Conservation (phyloP, 148 eudicot species). For the Chenopodium quinoa region DNA sequence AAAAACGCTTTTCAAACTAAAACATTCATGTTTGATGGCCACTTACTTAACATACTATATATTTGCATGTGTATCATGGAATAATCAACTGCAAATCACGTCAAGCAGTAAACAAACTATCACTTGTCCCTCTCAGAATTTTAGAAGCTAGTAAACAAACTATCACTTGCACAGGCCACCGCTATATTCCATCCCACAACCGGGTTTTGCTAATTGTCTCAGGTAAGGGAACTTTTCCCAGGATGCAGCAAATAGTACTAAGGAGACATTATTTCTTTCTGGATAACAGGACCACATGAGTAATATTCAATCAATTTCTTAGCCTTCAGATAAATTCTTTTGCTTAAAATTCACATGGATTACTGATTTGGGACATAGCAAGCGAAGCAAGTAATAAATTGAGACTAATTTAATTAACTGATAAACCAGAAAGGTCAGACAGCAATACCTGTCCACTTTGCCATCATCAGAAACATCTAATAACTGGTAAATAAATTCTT, state of each 20-base stretch:
- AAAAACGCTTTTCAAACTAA: neutral
- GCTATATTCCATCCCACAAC: neutral
- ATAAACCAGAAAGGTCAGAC: neutral
- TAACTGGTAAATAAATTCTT: slow-evolving; percentile 68
- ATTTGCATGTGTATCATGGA: too few relatives aligned
- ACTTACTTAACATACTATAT: neutral
- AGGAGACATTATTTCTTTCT: neutral
- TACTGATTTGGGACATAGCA: neutral
- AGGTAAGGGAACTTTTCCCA: neutral
- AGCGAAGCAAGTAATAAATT: neutral
- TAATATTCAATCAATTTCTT: neutral
- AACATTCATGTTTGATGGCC: neutral
- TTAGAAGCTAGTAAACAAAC: neutral
- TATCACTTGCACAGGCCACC: neutral
- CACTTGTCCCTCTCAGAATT: neutral
- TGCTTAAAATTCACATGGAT: neutral
- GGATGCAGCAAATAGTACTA: neutral
- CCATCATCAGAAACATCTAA: slow-evolving; percentile 74
- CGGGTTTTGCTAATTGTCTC: neutral
- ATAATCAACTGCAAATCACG: too few relatives aligned
- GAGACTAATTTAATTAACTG: neutral
- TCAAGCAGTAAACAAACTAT: neutral
- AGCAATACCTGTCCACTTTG: slow-evolving; percentile 55
- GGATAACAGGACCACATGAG: too few relatives aligned
- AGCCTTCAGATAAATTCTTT: neutral